Base-by-base conservation (phyloP, 306 rosid species). In the Dalbergia cochinchinensis region DNA sequence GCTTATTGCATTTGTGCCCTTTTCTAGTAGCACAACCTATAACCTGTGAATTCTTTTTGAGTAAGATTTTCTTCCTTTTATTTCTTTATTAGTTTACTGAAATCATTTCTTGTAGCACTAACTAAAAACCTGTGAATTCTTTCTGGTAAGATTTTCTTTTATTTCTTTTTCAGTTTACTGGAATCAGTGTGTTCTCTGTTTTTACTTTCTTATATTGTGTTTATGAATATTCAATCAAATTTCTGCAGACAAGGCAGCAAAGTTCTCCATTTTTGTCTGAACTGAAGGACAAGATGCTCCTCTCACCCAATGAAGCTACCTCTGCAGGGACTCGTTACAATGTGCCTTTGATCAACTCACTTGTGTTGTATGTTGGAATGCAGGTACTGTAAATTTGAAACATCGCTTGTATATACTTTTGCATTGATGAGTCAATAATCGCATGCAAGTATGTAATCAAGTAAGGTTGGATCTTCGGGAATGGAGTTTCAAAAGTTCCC, bases 341-440 rank as follows among this genome's bases (percentile, higher is more conserved):
- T 75, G 99, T 93, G 44, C 96, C 98, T 7, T 80, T 93, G 84
- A 91, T 96, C 76, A 96, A 96, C 89, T 93, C 99, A 45, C 97
- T 96, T 26, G 98, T 96, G 80, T 89, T 93, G 18, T 90, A 93
- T 65, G 98, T 96, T 26, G 99, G 99, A 77, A 96, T 96, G 94
- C 99, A 96, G 99, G 99, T 96, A 83, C 55, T 69, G 41, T 68
- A 61, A 39, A 72, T 48, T 72, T 34, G 53, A 11, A 42, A 51
- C 33, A 45, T 20, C 11, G 5, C 41, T 6, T 16, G 22, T 71
- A 42, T 66, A 58, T 61, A 1, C 65, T 47, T 60, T 22, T 20
- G n/a, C 18, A 41, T 50, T 39, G 66, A 20, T 34, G 71, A 10
- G 76, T 57, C 59, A 51, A 42, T 62, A 58, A 26, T 34, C 31